Base-by-base conservation (phyloP, 495 filamentous ascomycete species). In the Coniosporium apollinis region DNA sequence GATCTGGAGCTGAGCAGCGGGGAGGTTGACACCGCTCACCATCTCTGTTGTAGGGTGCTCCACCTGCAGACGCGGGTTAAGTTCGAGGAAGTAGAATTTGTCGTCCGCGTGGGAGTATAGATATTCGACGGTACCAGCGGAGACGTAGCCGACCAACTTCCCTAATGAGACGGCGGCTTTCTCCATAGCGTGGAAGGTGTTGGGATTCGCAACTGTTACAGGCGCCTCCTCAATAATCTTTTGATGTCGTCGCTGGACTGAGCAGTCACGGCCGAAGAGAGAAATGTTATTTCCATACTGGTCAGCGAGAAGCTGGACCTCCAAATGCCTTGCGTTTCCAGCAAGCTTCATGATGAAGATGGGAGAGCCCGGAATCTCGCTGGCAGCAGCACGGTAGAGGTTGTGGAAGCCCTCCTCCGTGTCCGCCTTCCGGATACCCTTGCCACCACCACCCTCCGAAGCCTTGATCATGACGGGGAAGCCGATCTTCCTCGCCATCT, bases 281-380 rank as follows among this genome's bases (percentile, higher is more conserved):
- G 89, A 99, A 50, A 99, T 94, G 59, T 96, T 96, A 69, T 99
- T 94, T 39, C 91, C 91, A 57, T 99, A 99, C 69, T 99, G 81
- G 64, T 99, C 89, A 34, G 89, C 89, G 24, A 99, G 66, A 48
- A 99, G 61, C 60, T 99, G 89, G 28, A 99, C 89, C 59, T 99
- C 89, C 64, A 99, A 66, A 69, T 99, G 89, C 33, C 89, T 66
- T 28, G 89, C 89, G 55, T 87, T 91, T 34, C 92, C 89, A 17
- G 89, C 89, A 41, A 99, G 69, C 70, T 99, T 94, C 89, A 99
- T 99, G 60, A 99, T 85, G 66, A 99, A 99, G 52, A 99, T 99
- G 19, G 89, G 89, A 18, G 91, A 96, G 26, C 89, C 89, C n/a
- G 89, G 89, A 46, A 99, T 94, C 65, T 99, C 89, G 58, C 76